Evolutionary conservation across 2,329 filamentous ascomycete genomes (phyloP), one percentile per base, ranked within the genome.

Genomic region (Sporothrix humicola): DNA sequence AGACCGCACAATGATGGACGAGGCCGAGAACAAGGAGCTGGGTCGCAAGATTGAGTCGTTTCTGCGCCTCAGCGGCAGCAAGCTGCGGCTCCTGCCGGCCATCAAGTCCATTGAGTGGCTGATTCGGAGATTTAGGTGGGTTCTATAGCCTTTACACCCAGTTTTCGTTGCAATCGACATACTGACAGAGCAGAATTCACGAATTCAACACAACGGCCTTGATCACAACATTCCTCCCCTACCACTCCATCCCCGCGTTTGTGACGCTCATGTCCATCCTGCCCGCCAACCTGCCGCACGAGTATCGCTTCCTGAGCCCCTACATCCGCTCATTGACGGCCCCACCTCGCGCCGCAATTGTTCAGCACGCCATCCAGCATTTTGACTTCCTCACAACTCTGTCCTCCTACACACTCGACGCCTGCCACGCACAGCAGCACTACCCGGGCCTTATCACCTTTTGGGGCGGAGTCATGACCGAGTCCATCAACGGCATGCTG

Each of bases 81-180:
- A 92, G 56, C 81, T 99, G 77, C 87, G 95, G 76, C 85, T 99
- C 46, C 94, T 92, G 84, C 95, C 96, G 56, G 94, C 93, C 0
- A 89, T 97, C 72, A 97, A 97, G 83, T 91, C 95, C 17, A 87
- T 98, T 52, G 97, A 99, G 84, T 99, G 96, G 96, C 87, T 99
- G 65, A 88, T 99, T 72, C 87, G 96, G 79, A 88, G 95, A 79
- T 99, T 98, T 79, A 90, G 91, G 94, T 97, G 84, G 75, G 74
- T 77, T n/a, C 23, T 46, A 48, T 50, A 42, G 10, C 31, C 74
- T 74, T 77, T 73, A 31, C 54, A 9, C n/a, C 1, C n/a, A 12
- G 7, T 37, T 37, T 37, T 37, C 4, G 31, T 26, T 26, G 31
- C 31, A 37, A 6, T 37, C 31, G 7, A 37, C 31, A 37, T 58